These are phyloP conservation scores for Helminthosporium solani DNA, from an alignment of 2,329 filamentous ascomycete genomes.

Conservation along the genomic window DNA sequence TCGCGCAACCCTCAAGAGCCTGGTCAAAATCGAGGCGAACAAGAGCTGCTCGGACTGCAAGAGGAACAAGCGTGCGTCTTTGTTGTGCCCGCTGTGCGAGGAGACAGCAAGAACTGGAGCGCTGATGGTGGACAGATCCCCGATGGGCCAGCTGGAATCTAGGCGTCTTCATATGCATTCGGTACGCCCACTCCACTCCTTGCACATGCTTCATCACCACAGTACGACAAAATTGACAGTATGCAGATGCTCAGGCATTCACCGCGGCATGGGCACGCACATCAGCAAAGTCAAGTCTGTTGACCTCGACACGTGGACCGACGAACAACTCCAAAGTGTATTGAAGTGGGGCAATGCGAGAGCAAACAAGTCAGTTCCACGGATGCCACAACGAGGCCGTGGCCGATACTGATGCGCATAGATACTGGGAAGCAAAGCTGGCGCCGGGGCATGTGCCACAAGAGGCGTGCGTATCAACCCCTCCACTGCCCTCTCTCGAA, in stretches of 20 bases:
- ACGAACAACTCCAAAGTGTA: conserved; percentile 93
- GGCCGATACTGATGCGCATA: conserved; percentile 41
- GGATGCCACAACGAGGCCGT: background rate
- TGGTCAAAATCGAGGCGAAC: conserved; percentile 92
- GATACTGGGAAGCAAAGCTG: conserved; percentile 93
- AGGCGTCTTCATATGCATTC: conserved; percentile 95
- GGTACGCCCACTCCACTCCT: conserved; percentile 44
- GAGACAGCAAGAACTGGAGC: background rate
- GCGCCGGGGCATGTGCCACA: conserved; percentile 88
- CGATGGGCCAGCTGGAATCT: conserved; percentile 99
- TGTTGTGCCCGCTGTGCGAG: conserved; percentile 3
- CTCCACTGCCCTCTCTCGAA: background rate
- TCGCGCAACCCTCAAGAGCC: conserved; percentile 86
- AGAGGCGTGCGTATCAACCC: conserved; percentile 62
- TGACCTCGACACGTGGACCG: conserved; percentile 96
- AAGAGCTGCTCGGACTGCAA: conserved; percentile 99
- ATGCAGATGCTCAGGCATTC: conserved; percentile 85
- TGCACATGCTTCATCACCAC: background rate
- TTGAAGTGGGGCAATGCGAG: conserved; percentile 93
- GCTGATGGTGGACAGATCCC: conserved; percentile 65
- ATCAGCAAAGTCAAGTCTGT: conserved; percentile 98
- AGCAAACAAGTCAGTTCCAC: conserved; percentile 74
- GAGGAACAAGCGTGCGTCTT: conserved; percentile 83
- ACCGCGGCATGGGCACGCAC: conserved; percentile 98
- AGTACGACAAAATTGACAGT: conserved; percentile 13